phyloP scores from a whole-genome alignment of 2,329 filamentous ascomycete genomes.

The Cladophialophora chaetospira region DNA sequence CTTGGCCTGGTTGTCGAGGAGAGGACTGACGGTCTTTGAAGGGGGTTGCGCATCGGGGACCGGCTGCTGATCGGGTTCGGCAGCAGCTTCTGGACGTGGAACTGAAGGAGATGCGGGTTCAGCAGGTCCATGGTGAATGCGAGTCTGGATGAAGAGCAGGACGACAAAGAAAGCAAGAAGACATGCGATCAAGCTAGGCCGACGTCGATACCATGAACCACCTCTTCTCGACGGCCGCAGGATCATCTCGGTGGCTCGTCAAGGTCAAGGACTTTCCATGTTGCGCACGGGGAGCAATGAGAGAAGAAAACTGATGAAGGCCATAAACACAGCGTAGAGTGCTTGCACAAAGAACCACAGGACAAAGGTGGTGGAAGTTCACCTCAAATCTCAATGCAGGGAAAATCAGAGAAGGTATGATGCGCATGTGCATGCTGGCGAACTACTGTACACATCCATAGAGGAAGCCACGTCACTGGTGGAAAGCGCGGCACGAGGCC shows the following conservation, averaged over 20 bases:
- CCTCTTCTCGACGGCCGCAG: constrained; percentile 2
- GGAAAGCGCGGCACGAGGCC: neutral
- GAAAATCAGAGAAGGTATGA: too few relatives aligned
- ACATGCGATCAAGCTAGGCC: constrained; percentile 13
- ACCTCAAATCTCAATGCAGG: too few relatives aligned
- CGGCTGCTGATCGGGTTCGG: neutral
- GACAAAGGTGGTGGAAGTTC: neutral
- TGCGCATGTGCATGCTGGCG: too few relatives aligned
- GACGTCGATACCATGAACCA: constrained; percentile 24
- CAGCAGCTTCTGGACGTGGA: neutral
- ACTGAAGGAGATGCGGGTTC: neutral
- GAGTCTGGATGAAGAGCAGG: constrained; percentile 25
- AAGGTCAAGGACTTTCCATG: neutral
- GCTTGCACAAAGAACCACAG: neutral
- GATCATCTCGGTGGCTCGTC: constrained; percentile 3
- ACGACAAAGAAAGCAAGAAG: constrained; percentile 21
- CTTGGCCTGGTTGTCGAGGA: constrained; percentile 26
- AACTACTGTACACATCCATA: too few relatives aligned
- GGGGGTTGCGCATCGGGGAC: neutral
- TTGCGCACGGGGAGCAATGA: neutral
- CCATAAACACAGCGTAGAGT: neutral
- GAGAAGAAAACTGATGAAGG: neutral
- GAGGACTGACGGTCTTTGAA: constrained; percentile 9
- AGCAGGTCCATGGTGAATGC: constrained; percentile 4
- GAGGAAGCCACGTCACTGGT: neutral